Base-by-base conservation (phyloP, 371 early-diverging fungal species). In the Circinella minor region DNA sequence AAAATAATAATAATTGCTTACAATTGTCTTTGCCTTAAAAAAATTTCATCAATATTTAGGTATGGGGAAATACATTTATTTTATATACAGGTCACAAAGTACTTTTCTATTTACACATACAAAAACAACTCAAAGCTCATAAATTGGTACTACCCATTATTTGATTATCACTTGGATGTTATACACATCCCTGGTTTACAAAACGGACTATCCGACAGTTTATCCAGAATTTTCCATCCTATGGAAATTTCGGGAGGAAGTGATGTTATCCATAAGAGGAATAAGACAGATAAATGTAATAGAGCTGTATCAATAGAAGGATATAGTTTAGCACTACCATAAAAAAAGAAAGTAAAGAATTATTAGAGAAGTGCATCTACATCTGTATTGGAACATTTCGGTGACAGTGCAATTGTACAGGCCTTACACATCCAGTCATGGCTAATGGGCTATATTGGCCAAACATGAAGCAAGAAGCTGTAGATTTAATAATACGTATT, bases 11-110 rank as follows among this genome's bases (percentile, higher is more conserved):
- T 71, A 74, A 38, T 15, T 71, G 7, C 46, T 71, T 8, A 70
- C 74, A 2, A 39, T 73, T 2, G 38, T 74, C 1, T 81, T 18
- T 38, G 63, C 63, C 18, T 34, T 69, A 7, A 15, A 69, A 9
- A 62, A 63, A 20, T 76, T 80, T 63, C 75, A 78, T 46, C 55
- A 68, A 34, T 81, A 71, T 43, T 15, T 81, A 0, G 1, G 2
- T 27, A 0, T 79, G 74, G 77, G 77, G 75, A 6, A 55, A 27
- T 13, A 38, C 15, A 15, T 73, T 74, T 59, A 70, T 70, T 0
- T 18, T 74, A 0, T 71, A 55, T 65, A 74, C 70, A 1, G 74
- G 74, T 48, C 79, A 74, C 17, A 68, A 70, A 0, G 72, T 71
- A 14, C 47, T 75, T 0, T 59, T 66, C 0, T 73, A 68, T 37